Conservation (phyloP, 768 basidiomycete species). For the Podaxis sp. region DNA sequence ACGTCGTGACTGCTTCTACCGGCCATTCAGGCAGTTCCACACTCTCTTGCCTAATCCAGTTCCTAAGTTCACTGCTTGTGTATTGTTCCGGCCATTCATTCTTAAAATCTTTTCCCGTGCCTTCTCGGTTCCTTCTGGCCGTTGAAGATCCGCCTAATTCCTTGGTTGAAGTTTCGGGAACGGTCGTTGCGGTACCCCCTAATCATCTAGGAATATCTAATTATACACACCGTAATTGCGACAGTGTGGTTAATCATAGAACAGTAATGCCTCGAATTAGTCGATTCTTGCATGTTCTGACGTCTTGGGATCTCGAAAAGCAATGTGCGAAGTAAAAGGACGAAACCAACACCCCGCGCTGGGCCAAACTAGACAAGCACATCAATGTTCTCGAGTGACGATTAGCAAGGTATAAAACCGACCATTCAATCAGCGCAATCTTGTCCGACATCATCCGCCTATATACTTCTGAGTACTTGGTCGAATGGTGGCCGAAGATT, state of each 20-base stretch:
- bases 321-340: constrained; percentile 61
- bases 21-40: not conserved
- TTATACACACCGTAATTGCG: too few species aligned
- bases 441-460: not conserved
- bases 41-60: not conserved
- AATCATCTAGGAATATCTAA: too few species aligned
- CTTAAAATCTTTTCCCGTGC: not conserved
- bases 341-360: constrained; percentile 44
- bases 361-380: constrained; percentile 25
- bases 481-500: not conserved
- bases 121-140: not conserved
- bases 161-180: not conserved
- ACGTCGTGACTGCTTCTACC: not conserved
- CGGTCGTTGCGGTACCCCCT: not conserved
- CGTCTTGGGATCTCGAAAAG: constrained; percentile 53
- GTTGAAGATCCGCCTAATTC: too few species aligned
- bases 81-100: not conserved
- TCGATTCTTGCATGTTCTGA: constrained; percentile 53
- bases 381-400: not conserved
- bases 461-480: not conserved
- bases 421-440: too few species aligned
- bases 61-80: not conserved
- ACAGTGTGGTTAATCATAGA: constrained; percentile 41
- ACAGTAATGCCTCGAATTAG: constrained; percentile 64
- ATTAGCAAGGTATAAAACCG: not conserved